Conservation (phyloP, 495 filamentous ascomycete genomes). For the Talaromyces proteolyticus region DNA sequence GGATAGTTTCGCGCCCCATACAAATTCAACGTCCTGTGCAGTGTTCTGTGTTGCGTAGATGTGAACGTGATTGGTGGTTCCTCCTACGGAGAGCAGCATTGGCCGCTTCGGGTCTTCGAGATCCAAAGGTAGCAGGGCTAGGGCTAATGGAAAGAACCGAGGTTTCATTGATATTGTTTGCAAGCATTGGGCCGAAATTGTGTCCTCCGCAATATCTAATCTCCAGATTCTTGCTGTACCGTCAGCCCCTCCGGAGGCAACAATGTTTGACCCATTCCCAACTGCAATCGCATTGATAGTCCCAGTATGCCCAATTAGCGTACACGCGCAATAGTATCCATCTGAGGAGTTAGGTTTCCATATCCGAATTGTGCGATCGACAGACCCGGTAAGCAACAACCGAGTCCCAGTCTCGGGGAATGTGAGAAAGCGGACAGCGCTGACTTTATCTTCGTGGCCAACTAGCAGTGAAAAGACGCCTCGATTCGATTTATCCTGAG, state of each 20-base stretch:
- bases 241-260: constrained; percentile 75
- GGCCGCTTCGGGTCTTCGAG: constrained; percentile 37
- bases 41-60: constrained; percentile 57
- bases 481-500: constrained; percentile 38
- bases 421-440: constrained; percentile 74
- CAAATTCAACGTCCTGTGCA: constrained; percentile 43
- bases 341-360: constrained; percentile 45
- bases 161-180: constrained; percentile 71
- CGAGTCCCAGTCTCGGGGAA: constrained; percentile 35
- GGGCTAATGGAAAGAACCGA: constrained; percentile 71
- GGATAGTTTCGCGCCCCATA: constrained; percentile 69
- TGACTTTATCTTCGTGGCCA: constrained; percentile 78
- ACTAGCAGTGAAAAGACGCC: constrained; percentile 68
- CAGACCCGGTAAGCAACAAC: constrained; percentile 71
- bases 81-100: constrained; percentile 70
- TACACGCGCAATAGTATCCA: constrained; percentile 38
- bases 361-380: constrained; percentile 71
- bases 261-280: constrained; percentile 43
- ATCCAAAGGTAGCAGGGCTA: constrained; percentile 59
- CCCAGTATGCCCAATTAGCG: constrained; percentile 56
- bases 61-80: constrained; percentile 72
- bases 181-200: constrained; percentile 38
- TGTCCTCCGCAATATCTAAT: constrained; percentile 33
- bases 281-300: constrained; percentile 76
- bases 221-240: constrained; percentile 76